Evolutionary conservation across 805 yeast genomes (phyloP).

Genomic region (Saitoella complicata): DNA sequence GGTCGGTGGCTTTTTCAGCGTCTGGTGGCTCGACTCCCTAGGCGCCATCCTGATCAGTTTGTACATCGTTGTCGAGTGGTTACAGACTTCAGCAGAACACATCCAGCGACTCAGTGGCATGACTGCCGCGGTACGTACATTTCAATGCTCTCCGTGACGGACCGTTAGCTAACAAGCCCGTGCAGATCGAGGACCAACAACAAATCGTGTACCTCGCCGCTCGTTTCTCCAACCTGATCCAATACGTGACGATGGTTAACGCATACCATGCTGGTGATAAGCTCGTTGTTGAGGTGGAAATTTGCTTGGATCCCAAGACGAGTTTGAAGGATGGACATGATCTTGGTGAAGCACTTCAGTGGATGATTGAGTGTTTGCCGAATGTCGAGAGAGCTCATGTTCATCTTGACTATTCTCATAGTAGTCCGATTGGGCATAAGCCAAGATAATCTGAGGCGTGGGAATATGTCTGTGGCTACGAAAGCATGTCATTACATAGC

Average conservation of each 20-base stretch:
- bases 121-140: not conserved
- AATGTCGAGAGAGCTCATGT: slow-evolving; percentile 70
- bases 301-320: slow-evolving; percentile 37
- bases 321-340: slow-evolving; percentile 57
- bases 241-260: slow-evolving; percentile 46
- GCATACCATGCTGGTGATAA: slow-evolving; percentile 70
- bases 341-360: slow-evolving; percentile 66
- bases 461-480: too few relatives aligned
- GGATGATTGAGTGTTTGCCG: slow-evolving; percentile 62
- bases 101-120: slow-evolving; percentile 30
- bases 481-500: too few relatives aligned
- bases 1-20: slow-evolving; percentile 32
- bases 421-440: too few relatives aligned
- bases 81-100: slow-evolving; percentile 35
- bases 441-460: too few relatives aligned
- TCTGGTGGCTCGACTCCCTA: slow-evolving; percentile 61
- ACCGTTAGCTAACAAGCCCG: not conserved
- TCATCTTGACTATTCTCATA: slow-evolving; percentile 41
- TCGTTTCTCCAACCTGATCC: slow-evolving; percentile 52
- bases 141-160: not conserved
- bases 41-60: slow-evolving; percentile 52
- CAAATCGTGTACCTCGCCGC: slow-evolving; percentile 49
- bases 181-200: slow-evolving; percentile 28
- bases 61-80: slow-evolving; percentile 52
- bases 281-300: slow-evolving; percentile 59